Evolutionary conservation across 2,329 filamentous ascomycete genomes (phyloP).

Genomic region (Chalara sp.): DNA sequence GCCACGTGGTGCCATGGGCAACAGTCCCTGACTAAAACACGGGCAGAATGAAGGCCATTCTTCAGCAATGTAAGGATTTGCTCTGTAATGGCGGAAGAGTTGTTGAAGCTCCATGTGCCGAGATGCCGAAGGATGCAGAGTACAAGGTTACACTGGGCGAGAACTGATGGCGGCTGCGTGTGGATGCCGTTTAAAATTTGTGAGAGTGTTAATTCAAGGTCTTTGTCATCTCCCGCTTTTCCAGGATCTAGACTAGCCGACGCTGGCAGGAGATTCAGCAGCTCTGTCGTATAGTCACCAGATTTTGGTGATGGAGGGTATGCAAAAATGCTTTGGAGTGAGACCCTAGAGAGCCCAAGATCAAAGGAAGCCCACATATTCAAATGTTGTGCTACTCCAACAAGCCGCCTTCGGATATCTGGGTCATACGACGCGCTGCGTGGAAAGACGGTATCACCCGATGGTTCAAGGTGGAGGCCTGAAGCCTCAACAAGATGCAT

Average conservation of each 20-base stretch:
- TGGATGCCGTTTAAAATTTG: neutral
- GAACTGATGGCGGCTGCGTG: neutral
- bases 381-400: constrained; percentile 2
- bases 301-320: neutral
- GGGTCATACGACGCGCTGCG: neutral
- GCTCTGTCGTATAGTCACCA: constrained; percentile 2
- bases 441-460: neutral
- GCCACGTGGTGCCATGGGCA: constrained; percentile 11
- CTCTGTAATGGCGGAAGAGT: neutral
- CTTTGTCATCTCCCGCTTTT: neutral
- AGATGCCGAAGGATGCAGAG: constrained; percentile 4
- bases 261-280: constrained; percentile 3
- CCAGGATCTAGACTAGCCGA: constrained; percentile 3
- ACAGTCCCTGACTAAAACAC: neutral
- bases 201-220: neutral
- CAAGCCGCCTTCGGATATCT: constrained; percentile 2
- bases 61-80: neutral
- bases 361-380: constrained; percentile 5
- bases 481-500: constrained; percentile 21
- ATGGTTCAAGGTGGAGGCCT: constrained; percentile 16
- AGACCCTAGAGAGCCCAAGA: constrained; percentile 1
- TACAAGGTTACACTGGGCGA: constrained; percentile 3
- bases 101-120: neutral
- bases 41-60: neutral
- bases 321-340: neutral